These are phyloP conservation scores for Ailanthus altissimus DNA, from an alignment of 345 rosid genomes.

Conservation along the genomic window DNA sequence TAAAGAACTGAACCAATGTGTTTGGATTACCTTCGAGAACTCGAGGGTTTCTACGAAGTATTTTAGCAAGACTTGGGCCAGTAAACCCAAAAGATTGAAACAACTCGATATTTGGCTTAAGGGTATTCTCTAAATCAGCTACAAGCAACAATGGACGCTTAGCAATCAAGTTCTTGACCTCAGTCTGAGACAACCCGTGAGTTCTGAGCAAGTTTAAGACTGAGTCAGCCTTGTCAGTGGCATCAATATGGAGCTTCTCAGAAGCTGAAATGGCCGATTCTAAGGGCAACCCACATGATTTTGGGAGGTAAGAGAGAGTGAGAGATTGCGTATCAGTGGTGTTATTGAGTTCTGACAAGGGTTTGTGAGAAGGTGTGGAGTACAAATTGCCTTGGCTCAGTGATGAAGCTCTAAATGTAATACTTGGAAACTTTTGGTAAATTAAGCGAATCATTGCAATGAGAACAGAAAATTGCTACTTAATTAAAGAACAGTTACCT, in stretches of 20 bases:
- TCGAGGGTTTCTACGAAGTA: not conserved
- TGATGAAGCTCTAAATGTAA: not conserved
- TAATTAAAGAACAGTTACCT: not conserved
- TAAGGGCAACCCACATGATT: conserved; percentile 3
- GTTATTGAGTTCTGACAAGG: not conserved
- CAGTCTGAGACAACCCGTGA: conserved; percentile 8
- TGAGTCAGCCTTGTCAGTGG: conserved; percentile 7
- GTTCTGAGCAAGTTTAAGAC: conserved; percentile 13
- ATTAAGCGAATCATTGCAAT: not conserved
- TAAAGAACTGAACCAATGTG: not conserved
- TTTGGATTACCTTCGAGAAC: not conserved
- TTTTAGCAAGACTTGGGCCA: not conserved
- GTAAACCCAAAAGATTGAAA: not conserved
- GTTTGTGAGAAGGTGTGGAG: not conserved
- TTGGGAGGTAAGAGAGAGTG: not conserved
- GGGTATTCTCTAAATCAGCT: not conserved
- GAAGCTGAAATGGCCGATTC: conserved; percentile 21
- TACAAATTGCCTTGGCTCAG: not conserved
- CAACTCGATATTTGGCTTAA: not conserved
- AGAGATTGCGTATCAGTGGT: not conserved
- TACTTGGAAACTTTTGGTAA: not conserved
- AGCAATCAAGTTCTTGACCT: not conserved
- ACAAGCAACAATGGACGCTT: not conserved
- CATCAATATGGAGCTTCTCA: conserved; percentile 7
- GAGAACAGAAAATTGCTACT: not conserved